Conservation (phyloP, 345 rosid species). For the Eucalyptus camaldulensis region DNA sequence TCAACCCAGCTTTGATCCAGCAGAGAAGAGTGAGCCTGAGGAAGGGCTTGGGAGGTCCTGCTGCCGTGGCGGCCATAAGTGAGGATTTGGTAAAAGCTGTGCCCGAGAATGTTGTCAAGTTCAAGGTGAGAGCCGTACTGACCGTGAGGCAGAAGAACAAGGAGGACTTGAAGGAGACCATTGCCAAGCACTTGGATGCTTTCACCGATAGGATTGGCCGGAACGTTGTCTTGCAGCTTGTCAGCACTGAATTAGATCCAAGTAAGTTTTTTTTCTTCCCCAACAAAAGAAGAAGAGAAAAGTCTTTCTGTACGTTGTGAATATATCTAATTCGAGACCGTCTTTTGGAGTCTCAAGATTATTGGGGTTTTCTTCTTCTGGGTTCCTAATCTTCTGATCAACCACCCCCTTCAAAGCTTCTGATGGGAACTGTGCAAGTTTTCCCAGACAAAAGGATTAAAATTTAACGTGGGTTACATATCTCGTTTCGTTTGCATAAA, state of each 20-base stretch:
- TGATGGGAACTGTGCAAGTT: neutral
- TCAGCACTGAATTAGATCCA: conserved; percentile 75
- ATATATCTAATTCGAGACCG: neutral
- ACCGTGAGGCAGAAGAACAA: conserved; percentile 78
- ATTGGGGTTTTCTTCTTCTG: neutral
- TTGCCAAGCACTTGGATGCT: conserved; percentile 68
- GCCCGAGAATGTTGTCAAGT: conserved; percentile 22
- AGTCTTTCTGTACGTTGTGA: neutral
- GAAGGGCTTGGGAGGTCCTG: neutral
- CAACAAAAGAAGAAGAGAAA: neutral
- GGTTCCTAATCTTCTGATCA: neutral
- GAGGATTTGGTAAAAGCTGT: conserved; percentile 52
- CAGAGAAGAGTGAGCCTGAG: neutral
- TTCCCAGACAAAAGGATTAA: neutral
- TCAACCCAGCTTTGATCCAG: neutral
- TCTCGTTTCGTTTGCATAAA: neutral
- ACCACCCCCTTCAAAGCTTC: neutral
- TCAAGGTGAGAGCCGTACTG: conserved; percentile 69
- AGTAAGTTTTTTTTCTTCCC: conserved; percentile 34
- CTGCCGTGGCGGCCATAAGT: conserved; percentile 42
- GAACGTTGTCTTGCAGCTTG: conserved; percentile 75
- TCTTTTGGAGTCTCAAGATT: neutral
- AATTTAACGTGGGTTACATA: neutral
- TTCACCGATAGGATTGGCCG: conserved; percentile 67
- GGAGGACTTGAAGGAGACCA: conserved; percentile 63